Evolutionary conservation across 2,329 filamentous ascomycete genomes (phyloP).

Genomic region (Apiospora aurea): DNA sequence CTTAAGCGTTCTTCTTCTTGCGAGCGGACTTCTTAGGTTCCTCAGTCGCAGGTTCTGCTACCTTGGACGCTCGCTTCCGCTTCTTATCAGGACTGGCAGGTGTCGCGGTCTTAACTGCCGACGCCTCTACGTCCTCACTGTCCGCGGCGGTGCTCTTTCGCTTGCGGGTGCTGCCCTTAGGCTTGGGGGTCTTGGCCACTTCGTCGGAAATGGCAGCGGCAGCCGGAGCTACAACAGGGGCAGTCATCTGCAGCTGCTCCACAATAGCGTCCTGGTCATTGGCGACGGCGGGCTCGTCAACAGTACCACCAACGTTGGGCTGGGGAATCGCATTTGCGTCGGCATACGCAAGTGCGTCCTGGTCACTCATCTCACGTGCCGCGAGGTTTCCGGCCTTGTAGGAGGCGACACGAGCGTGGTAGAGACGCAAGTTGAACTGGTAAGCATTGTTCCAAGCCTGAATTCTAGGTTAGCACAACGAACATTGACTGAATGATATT

Average conservation of each 20-base stretch:
- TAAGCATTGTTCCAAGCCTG: conserved; percentile 71
- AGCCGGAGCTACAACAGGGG: conserved; percentile 40
- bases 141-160: conserved; percentile 58
- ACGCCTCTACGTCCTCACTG: conserved; percentile 51
- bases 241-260: conserved; percentile 61
- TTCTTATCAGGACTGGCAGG: conserved; percentile 68
- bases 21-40: conserved; percentile 67
- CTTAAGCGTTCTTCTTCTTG: conserved; percentile 60
- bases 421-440: conserved; percentile 71
- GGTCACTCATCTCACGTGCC: conserved; percentile 67
- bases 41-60: conserved; percentile 57
- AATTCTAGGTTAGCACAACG: background rate
- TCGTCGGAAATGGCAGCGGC: conserved; percentile 44
- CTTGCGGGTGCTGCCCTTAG: conserved; percentile 58
- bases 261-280: conserved; percentile 65
- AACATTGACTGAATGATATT: background rate
- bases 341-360: conserved; percentile 67
- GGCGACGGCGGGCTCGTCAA: conserved; percentile 48
- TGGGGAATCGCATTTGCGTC: conserved; percentile 63
- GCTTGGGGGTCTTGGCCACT: conserved; percentile 64
- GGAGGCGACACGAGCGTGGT: conserved; percentile 70
- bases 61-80: conserved; percentile 66
- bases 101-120: conserved; percentile 46
- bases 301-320: conserved; percentile 41
- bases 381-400: conserved; percentile 67